A percentile compares a stretch with the other conserved stretches of the same genome.
Conservation (phyloP, 2,329 filamentous ascomycete species). For the Incumbomyces lentus region DNA sequence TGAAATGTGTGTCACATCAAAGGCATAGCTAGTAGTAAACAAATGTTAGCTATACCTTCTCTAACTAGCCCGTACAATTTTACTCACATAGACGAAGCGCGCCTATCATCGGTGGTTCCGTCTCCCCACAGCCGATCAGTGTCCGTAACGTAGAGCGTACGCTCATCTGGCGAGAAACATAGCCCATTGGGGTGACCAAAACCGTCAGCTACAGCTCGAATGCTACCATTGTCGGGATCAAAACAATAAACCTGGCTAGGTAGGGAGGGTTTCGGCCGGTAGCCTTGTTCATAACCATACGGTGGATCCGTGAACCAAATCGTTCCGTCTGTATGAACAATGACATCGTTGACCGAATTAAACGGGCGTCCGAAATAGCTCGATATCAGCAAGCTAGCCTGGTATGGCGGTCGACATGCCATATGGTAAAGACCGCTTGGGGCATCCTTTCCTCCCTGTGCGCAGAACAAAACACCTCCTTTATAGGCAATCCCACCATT, state of each 20-base stretch:
- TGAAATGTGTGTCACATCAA: constrained; percentile 23
- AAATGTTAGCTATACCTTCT: too few relatives aligned
- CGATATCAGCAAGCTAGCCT: background rate
- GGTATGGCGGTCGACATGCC: constrained; percentile 36
- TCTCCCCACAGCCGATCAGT: constrained; percentile 26
- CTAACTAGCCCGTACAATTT: too few relatives aligned
- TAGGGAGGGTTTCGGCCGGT: constrained; percentile 24
- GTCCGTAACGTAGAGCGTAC: constrained; percentile 31
- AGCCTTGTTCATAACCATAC: constrained; percentile 28
- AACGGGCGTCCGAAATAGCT: constrained; percentile 21
- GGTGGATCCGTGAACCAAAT: constrained; percentile 32
- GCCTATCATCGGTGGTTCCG: constrained; percentile 31
- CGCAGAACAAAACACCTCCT: constrained; percentile 2
- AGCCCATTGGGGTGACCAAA: constrained; percentile 33
- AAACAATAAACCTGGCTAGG: constrained; percentile 31
- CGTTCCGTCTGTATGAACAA: constrained; percentile 26
- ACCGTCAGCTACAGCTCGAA: constrained; percentile 28
- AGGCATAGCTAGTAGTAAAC: constrained; percentile 29
- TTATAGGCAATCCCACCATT: constrained; percentile 15
- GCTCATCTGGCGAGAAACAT: constrained; percentile 30
- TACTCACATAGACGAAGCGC: constrained; percentile 30
- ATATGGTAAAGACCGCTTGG: constrained; percentile 4
- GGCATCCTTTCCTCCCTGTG: background rate
- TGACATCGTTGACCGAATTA: constrained; percentile 31
- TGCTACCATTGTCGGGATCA: constrained; percentile 23